These are phyloP conservation scores for Leccinum variicolor DNA, from an alignment of 768 basidiomycete genomes.

Conservation along the genomic window DNA sequence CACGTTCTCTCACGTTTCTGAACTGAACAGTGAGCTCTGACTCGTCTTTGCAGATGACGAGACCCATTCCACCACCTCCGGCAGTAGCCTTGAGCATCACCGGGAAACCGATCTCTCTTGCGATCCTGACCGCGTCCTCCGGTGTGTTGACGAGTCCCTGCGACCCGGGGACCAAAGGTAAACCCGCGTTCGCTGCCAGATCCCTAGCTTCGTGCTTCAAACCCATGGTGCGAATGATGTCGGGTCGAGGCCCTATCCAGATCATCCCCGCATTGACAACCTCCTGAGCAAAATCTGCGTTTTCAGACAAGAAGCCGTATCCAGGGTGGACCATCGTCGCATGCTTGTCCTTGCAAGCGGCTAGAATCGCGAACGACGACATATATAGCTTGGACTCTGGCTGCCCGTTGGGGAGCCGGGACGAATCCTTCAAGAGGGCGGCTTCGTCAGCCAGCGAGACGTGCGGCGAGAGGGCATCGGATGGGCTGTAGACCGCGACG, in stretches of 20 bases:
- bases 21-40: conserved; percentile 38
- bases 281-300: conserved; percentile 48
- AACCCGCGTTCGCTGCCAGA: conserved; percentile 43
- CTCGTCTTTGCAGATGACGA: conserved; percentile 49
- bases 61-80: conserved; percentile 69
- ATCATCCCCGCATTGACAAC: conserved; percentile 47
- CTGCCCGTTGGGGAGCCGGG: not conserved
- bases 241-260: conserved; percentile 55
- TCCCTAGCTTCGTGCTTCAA: conserved; percentile 57
- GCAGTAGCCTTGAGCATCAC: conserved; percentile 67
- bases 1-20: conserved; percentile 36
- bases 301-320: conserved; percentile 67
- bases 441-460: conserved; percentile 54
- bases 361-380: conserved; percentile 35
- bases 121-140: conserved; percentile 40
- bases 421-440: conserved; percentile 31
- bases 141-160: conserved; percentile 41
- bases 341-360: conserved; percentile 37
- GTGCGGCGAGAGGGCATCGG: conserved; percentile 57
- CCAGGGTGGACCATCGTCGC: conserved; percentile 60
- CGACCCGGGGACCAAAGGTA: conserved; percentile 58
- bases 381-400: conserved; percentile 48
- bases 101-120: conserved; percentile 49
- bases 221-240: conserved; percentile 53
- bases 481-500: conserved; percentile 55